Evolutionary conservation across 306 rosid genomes (phyloP), one percentile per base, ranked within the genome.

Genomic region (Trifolium dubium): DNA sequence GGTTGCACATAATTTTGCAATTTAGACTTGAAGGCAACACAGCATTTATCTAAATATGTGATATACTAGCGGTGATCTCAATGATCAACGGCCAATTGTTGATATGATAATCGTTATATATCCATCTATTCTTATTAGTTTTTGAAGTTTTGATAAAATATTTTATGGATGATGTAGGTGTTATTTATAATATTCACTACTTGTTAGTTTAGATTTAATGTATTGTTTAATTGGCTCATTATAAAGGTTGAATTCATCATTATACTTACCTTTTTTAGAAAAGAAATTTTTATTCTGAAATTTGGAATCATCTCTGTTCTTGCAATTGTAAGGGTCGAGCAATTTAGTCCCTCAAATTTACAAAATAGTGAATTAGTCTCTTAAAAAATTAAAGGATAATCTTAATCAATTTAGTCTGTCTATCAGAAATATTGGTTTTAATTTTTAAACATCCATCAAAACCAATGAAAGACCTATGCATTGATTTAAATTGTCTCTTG

Each of bases 181-280:
- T 18, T 13, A 12, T 64, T 29, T 19, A 19, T 7, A 49, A 6
- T 17, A 37, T 74, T 51, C 17, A 18, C 8, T 46, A 44, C 13
- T 17, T 72, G 56, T 62, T 4, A 64, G 54, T 64, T 51, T 34
- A 53, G 70, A 63, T 34, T 74, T 23, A 5, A 74, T 62, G 23
- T 5, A 49, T 4, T 34, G 4, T 15, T 3, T 18, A 34, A 18
- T 61, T 74, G 63, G 51, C 18, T 63, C 39, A 35, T 35, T 70
- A 64, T 47, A 19, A 31, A 49, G 65, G 58, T 73, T 67, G 56
- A 67, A 49, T 56, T 18, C n/a, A 78, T 51, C 23, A 62, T 51
- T 69, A 35, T 49, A 34, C 62, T 6, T 55, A 4, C 39, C 0
- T 40, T 56, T 44, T 43, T 30, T 30, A n/a, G 35, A 61, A 29